Conservation (phyloP, 306 rosid genomes). For the Lablab purpureus region DNA sequence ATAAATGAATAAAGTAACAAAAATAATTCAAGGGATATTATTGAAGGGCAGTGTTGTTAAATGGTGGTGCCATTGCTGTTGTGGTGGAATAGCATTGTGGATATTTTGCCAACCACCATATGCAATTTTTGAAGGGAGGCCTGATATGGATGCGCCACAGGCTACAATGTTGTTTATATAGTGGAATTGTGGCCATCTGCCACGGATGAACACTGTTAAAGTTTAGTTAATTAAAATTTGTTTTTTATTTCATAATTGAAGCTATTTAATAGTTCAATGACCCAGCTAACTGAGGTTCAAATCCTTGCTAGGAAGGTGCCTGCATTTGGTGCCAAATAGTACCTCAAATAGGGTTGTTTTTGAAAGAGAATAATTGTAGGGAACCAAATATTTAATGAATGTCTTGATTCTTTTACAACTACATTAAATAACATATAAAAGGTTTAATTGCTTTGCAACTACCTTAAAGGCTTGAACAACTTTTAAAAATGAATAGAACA, state of each 20-base stretch:
- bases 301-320: background rate
- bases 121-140: background rate
- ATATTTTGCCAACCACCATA: background rate
- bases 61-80: background rate
- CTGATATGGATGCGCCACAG: background rate
- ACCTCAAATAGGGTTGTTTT: background rate
- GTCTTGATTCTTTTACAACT: constrained; percentile 1
- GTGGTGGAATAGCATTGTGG: background rate
- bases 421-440: background rate
- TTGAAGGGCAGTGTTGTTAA: background rate
- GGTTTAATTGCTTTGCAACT: background rate
- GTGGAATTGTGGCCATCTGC: background rate
- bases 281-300: background rate
- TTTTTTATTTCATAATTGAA: background rate
- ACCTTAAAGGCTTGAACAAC: background rate
- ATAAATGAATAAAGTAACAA: background rate
- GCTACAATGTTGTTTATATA: background rate
- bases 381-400: background rate
- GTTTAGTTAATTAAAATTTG: background rate
- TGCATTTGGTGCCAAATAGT: background rate
- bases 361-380: background rate
- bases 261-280: background rate
- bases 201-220: background rate
- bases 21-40: background rate
- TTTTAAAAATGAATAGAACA: background rate